phyloP scores from a whole-genome alignment of 768 basidiomycete genomes.

The Nevesoporus exiguus region DNA sequence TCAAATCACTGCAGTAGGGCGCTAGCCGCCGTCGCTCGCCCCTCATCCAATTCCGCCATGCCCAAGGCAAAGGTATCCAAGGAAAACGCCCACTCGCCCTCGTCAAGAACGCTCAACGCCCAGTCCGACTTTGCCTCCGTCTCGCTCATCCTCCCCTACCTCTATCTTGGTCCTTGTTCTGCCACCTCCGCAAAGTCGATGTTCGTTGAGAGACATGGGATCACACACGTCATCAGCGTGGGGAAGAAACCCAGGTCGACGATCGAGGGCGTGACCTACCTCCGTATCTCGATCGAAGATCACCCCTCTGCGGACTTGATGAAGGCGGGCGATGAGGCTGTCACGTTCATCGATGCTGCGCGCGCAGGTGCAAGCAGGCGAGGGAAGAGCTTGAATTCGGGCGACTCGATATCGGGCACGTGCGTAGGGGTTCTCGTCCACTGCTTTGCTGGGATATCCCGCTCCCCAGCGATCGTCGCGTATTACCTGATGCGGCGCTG shows the following conservation, averaged over 20 bases:
- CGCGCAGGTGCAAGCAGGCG: no score
- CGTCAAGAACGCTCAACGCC: neutral
- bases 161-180: conserved; percentile 8
- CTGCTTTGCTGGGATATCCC: conserved; percentile 13
- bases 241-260: conserved; percentile 3
- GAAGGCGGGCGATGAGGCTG: neutral
- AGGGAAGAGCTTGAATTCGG: no score
- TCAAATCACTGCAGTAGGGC: no score
- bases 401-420: no score
- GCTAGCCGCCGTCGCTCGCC: neutral
- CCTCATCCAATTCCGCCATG: neutral
- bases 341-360: conserved; percentile 3
- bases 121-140: neutral
- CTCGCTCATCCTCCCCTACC: conserved; percentile 10
- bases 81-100: neutral
- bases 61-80: neutral
- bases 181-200: conserved; percentile 5
- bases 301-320: conserved; percentile 4
- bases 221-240: conserved; percentile 13
- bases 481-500: conserved; percentile 5
- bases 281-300: conserved; percentile 8
- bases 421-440: no score
- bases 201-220: conserved; percentile 1
- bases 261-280: conserved; percentile 3
- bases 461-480: conserved; percentile 1